Evolutionary conservation across 2,329 filamentous ascomycete genomes (phyloP).

Genomic region (Fragosphaeria purpurea): DNA sequence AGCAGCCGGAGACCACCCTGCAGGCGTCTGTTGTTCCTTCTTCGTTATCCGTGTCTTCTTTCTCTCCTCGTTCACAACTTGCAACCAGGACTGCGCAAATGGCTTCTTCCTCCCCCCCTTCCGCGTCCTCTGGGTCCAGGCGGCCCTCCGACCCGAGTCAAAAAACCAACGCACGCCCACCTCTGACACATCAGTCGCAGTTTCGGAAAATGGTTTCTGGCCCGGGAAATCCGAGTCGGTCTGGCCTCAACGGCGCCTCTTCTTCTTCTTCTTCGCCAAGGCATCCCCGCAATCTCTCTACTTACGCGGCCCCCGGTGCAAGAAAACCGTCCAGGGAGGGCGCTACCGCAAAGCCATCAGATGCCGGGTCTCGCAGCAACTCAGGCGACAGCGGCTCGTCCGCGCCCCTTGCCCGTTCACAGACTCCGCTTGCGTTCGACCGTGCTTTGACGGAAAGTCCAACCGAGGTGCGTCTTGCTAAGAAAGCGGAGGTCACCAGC

Average conservation of each 20-base stretch:
- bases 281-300: neutral
- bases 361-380: constrained; percentile 25
- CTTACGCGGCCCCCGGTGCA: constrained; percentile 17
- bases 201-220: constrained; percentile 30
- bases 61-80: neutral
- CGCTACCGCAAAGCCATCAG: constrained; percentile 40
- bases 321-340: constrained; percentile 30
- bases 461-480: constrained; percentile 31
- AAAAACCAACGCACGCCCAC: constrained; percentile 20
- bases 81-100: constrained; percentile 27
- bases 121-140: constrained; percentile 2
- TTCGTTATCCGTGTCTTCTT: no score
- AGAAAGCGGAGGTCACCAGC: constrained; percentile 29
- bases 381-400: constrained; percentile 31
- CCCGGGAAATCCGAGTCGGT: constrained; percentile 5
- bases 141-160: constrained; percentile 1
- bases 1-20: neutral
- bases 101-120: neutral
- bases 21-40: no score
- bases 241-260: constrained; percentile 16
- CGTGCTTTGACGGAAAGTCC: constrained; percentile 33
- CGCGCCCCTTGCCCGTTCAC: constrained; percentile 31
- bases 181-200: constrained; percentile 32
- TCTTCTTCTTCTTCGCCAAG: constrained; percentile 11
- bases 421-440: constrained; percentile 30